A percentile compares a stretch with the other conserved stretches of the same genome.
Conservation (phyloP, 352 stramenopile genomes). For the Thalassiosira exigua region DNA sequence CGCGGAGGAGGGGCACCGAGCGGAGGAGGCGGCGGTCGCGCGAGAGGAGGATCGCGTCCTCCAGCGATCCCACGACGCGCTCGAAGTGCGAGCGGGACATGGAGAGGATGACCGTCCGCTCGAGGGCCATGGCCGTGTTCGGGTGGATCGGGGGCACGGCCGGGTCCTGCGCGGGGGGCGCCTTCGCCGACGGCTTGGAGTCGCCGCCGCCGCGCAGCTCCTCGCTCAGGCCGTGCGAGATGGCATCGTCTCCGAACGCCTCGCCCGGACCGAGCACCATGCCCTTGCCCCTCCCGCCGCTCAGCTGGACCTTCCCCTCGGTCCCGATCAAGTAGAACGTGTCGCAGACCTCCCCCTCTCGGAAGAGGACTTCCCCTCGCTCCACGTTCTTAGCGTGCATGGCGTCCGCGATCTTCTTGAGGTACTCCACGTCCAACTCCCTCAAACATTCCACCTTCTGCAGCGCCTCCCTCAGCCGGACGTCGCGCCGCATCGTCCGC, state of each 20-base stretch:
- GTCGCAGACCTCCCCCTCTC: constrained; percentile 76
- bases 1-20: constrained; percentile 83
- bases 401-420: constrained; percentile 82
- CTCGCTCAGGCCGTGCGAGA: neutral
- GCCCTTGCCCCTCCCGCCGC: neutral
- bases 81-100: constrained; percentile 84
- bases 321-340: constrained; percentile 85
- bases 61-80: constrained; percentile 77
- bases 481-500: constrained; percentile 66
- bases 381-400: constrained; percentile 77
- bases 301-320: constrained; percentile 58
- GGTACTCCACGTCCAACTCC: constrained; percentile 77
- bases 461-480: constrained; percentile 77
- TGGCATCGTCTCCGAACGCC: constrained; percentile 30
- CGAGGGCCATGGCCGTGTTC: constrained; percentile 73
- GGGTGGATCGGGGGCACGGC: constrained; percentile 81
- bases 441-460: constrained; percentile 75
- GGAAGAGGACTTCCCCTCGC: constrained; percentile 71
- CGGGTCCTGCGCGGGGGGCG: no score
- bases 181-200: no score
- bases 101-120: constrained; percentile 73
- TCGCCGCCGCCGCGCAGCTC: no score
- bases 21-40: constrained; percentile 83
- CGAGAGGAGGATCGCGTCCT: constrained; percentile 79
- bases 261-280: constrained; percentile 9